Conservation (phyloP, 1,284 basidiomycete species). For the Sporisorium sorghi region DNA sequence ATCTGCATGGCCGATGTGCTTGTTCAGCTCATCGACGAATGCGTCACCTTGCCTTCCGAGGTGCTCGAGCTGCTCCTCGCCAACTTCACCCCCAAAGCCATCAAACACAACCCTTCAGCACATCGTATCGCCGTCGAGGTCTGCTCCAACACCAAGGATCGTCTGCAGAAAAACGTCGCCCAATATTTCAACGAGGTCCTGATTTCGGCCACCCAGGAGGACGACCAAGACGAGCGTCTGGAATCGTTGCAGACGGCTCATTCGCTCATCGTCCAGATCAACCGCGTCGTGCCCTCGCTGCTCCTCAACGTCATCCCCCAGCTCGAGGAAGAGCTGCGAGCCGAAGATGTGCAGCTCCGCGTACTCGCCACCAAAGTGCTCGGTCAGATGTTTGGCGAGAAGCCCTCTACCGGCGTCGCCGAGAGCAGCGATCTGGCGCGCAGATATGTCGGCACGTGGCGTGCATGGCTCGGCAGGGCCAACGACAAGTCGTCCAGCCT, state of each 20-base stretch:
- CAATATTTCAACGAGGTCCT: constrained; percentile 71
- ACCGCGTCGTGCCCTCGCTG: constrained; percentile 82
- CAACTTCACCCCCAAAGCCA: constrained; percentile 84
- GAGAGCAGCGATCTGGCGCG: constrained; percentile 75
- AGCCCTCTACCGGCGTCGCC: constrained; percentile 34
- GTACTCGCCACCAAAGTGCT: constrained; percentile 83
- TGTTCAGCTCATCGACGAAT: constrained; percentile 88
- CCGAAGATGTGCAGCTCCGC: constrained; percentile 80
- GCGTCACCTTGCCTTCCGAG: constrained; percentile 78
- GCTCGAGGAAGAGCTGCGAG: constrained; percentile 87
- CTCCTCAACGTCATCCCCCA: constrained; percentile 91
- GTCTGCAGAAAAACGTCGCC: constrained; percentile 87
- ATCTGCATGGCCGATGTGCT: constrained; percentile 89
- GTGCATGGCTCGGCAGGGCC: constrained; percentile 81
- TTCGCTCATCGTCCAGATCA: constrained; percentile 84
- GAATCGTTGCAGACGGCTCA: constrained; percentile 77
- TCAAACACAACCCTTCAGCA: constrained; percentile 72
- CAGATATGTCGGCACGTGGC: constrained; percentile 88
- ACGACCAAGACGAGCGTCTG: constrained; percentile 55
- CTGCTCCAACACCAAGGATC: constrained; percentile 84
- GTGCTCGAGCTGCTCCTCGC: constrained; percentile 85
- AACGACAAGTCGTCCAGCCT: constrained; percentile 82
- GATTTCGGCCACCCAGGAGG: constrained; percentile 70
- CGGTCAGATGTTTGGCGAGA: constrained; percentile 84
- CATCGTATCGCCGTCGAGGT: constrained; percentile 88